These are phyloP conservation scores for Exophiala oligosperma DNA, from an alignment of 2,329 filamentous ascomycete genomes.

Conservation along the genomic window DNA sequence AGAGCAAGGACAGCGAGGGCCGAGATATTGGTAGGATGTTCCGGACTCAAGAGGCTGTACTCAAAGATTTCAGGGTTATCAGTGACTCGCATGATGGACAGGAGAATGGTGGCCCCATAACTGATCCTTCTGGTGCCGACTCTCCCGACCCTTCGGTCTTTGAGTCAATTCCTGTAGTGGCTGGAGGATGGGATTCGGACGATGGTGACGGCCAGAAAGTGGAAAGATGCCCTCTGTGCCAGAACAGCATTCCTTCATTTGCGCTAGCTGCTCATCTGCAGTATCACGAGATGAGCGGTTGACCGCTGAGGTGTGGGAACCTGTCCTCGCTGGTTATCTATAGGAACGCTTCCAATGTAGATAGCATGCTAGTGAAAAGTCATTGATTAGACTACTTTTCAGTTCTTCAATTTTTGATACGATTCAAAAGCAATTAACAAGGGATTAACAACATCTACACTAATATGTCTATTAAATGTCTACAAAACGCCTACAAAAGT, in stretches of 20 bases:
- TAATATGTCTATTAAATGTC: too few relatives aligned
- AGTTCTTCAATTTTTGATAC: too few relatives aligned
- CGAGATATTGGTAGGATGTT: constrained; percentile 85
- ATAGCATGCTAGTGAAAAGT: background rate
- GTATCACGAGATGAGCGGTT: constrained; percentile 23
- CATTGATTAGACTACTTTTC: background rate
- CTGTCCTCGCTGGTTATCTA: background rate
- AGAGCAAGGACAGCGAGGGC: constrained; percentile 57
- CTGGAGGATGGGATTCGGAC: constrained; percentile 24
- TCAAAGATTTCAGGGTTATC: constrained; percentile 64
- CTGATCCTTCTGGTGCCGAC: background rate
- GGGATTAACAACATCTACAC: too few relatives aligned
- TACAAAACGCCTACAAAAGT: too few relatives aligned
- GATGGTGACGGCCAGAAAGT: constrained; percentile 14
- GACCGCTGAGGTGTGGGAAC: background rate
- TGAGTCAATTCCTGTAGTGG: background rate
- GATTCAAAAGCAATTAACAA: too few relatives aligned
- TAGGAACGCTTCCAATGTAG: background rate
- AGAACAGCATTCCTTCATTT: constrained; percentile 23
- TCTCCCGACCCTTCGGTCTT: background rate
- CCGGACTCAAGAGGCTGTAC: constrained; percentile 66
- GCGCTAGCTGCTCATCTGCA: constrained; percentile 24
- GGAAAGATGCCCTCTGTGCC: constrained; percentile 23
- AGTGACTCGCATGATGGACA: constrained; percentile 4
- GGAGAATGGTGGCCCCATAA: too few relatives aligned